Evolutionary conservation across 441 rosid genomes (phyloP).

Genomic region (Pelargonium australe): DNA sequence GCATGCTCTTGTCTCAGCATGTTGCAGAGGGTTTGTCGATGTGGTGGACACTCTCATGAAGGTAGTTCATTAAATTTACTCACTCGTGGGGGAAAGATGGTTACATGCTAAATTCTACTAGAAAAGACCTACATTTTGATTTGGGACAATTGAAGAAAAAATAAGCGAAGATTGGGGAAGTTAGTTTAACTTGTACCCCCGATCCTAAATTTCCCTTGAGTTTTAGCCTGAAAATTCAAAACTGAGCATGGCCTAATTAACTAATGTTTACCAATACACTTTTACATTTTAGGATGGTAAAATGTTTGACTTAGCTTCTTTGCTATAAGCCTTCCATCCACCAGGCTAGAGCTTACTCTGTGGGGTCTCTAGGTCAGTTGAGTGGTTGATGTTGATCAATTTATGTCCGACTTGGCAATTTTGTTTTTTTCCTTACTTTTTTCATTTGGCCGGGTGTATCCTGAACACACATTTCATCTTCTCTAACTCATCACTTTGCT

Average conservation of each 20-base stretch:
- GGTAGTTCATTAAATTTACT: conserved; percentile 32
- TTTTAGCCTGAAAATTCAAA: neutral
- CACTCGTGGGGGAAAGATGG: neutral
- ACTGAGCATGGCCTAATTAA: neutral
- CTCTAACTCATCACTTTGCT: too few species aligned
- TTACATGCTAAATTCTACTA: neutral
- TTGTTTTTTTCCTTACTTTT: neutral
- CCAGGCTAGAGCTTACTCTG: too few species aligned
- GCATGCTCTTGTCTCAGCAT: conserved; percentile 80
- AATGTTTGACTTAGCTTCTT: neutral
- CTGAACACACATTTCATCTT: neutral
- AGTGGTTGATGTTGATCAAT: neutral
- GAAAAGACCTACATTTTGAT: neutral
- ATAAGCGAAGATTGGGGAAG: neutral
- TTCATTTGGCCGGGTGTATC: neutral
- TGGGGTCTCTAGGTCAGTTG: neutral
- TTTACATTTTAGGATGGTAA: too few species aligned
- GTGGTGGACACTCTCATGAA: conserved; percentile 61
- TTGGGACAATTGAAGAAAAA: neutral
- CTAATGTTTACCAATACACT: neutral
- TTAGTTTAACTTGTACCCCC: neutral
- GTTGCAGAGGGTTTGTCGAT: conserved; percentile 71
- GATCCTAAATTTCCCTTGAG: neutral
- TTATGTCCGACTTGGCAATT: neutral
- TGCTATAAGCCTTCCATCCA: neutral